Base-by-base conservation (phyloP, 2,329 filamentous ascomycete species). In the Arthrobotrys megalospora region DNA sequence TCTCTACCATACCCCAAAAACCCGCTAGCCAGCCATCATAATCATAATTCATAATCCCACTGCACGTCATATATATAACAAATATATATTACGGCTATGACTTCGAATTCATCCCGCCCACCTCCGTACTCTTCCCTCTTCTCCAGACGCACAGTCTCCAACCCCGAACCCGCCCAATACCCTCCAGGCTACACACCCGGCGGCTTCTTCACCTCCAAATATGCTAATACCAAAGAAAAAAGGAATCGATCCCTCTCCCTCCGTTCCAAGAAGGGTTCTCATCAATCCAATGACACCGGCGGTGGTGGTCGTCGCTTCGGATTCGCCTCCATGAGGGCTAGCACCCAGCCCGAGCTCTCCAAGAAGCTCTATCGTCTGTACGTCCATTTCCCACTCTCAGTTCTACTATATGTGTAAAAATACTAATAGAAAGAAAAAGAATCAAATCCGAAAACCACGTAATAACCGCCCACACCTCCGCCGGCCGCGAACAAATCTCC, bases 361-460 rank as follows among this genome's bases (percentile, higher is more conserved):
- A 93, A 93, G 85, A 93, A 91, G 84, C 90, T 99, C 64, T 96
- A 91, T 88, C 92, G 91, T 82, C 89, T 99, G 79, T 79, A 65
- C 6, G 75, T 53, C n/a, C 3, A 5, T 41, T 12, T 21, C 28
- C 45, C 45, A 50, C 19, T 34, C 19, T 16, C 34, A 32, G 6
- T 48, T 16, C 7, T 48, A 16, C 2, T n/a, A 58, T 6, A 34
- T n/a, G 14, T 4, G n/a, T 36, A 34, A 58, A 6, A 5, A 62
- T 45, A 47, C 41, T 65, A 53, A 65, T 14, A 28, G 1, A 43
- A 10, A 28, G 2, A 14, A 14, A 14, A 14, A 79, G 75, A 5
- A 97, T 98, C 87, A 99, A 99, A 87, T 93, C 92, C 62, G 92
- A 96, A 85, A 98, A 97, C 87, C 91, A 92, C 83, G 91, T 94